Conservation (phyloP, 306 rosid species). For the Ormosia emarginata region DNA sequence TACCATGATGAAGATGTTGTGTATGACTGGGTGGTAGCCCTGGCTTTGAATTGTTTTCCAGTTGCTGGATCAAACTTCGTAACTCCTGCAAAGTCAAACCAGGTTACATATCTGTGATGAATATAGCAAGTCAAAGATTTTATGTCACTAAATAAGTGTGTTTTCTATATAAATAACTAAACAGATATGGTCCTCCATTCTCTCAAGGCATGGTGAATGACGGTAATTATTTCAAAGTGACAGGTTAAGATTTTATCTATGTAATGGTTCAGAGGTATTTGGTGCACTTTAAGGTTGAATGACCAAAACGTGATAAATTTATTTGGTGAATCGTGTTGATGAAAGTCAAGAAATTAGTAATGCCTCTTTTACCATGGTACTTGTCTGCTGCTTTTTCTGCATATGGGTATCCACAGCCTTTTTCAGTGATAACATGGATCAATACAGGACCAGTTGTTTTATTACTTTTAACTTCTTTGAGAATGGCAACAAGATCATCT, state of each 20-base stretch:
- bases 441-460: constrained; percentile 88
- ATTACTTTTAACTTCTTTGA: constrained; percentile 81
- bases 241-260: background rate
- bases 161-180: no score
- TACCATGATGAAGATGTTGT: no score
- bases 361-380: constrained; percentile 69
- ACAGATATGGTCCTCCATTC: no score
- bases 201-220: background rate
- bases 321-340: background rate
- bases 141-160: background rate
- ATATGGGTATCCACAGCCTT: constrained; percentile 95
- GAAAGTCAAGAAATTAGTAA: background rate
- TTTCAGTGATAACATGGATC: constrained; percentile 88
- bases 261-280: background rate
- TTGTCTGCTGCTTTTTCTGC: constrained; percentile 93
- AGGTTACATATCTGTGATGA: constrained; percentile 1
- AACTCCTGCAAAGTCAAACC: constrained; percentile 63
- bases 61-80: constrained; percentile 88
- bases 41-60: constrained; percentile 78
- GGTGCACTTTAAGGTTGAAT: background rate
- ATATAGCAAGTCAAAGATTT: constrained; percentile 7
- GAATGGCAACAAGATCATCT: constrained; percentile 86
- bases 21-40: constrained; percentile 74
- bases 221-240: background rate
- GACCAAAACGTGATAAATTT: background rate